A percentile compares a stretch with the other conserved stretches of the same genome.
These are phyloP conservation scores for Cutaneotrichosporon mucoides DNA, from an alignment of 1,284 basidiomycete genomes.

Conservation along the genomic window DNA sequence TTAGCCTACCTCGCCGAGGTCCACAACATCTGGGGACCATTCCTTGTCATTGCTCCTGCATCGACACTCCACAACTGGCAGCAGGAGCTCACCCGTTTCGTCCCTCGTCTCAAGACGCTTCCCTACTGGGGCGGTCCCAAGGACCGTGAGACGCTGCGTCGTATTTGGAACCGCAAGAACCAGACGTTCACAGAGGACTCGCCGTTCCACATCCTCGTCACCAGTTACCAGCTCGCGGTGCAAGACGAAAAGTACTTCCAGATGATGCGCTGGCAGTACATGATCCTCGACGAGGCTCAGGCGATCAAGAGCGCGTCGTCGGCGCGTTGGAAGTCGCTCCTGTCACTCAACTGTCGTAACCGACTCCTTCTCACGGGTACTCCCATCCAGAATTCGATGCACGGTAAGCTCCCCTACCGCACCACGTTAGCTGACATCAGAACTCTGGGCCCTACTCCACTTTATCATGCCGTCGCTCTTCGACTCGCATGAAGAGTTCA, in stretches of 20 bases:
- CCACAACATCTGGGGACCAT: slow-evolving; percentile 99
- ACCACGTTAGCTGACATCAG: slow-evolving; percentile 50
- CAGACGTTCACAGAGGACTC: slow-evolving; percentile 93
- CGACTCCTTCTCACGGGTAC: slow-evolving; percentile 93
- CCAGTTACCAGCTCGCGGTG: slow-evolving; percentile 93
- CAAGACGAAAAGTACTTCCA: slow-evolving; percentile 99
- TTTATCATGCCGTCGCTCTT: slow-evolving; percentile 99
- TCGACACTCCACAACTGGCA: slow-evolving; percentile 99
- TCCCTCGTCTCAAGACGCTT: slow-evolving; percentile 86
- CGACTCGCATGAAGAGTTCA: slow-evolving; percentile 99
- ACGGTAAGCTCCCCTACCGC: slow-evolving; percentile 58
- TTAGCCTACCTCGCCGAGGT: slow-evolving; percentile 95
- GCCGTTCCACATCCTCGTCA: slow-evolving; percentile 95
- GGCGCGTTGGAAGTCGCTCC: slow-evolving; percentile 94
- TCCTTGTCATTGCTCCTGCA: slow-evolving; percentile 97
- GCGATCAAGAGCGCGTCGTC: slow-evolving; percentile 99
- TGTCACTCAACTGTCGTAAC: slow-evolving; percentile 95
- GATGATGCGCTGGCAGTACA: slow-evolving; percentile 98
- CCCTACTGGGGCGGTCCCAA: slow-evolving; percentile 99
- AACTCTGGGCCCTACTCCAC: slow-evolving; percentile 98
- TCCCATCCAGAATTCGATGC: slow-evolving; percentile 99
- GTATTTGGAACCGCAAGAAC: slow-evolving; percentile 98
- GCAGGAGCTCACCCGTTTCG: slow-evolving; percentile 94
- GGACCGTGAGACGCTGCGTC: slow-evolving; percentile 87
- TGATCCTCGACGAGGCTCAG: slow-evolving; percentile 98